Base-by-base conservation (phyloP, 805 yeast genomes). In the Pichia eremophila region DNA sequence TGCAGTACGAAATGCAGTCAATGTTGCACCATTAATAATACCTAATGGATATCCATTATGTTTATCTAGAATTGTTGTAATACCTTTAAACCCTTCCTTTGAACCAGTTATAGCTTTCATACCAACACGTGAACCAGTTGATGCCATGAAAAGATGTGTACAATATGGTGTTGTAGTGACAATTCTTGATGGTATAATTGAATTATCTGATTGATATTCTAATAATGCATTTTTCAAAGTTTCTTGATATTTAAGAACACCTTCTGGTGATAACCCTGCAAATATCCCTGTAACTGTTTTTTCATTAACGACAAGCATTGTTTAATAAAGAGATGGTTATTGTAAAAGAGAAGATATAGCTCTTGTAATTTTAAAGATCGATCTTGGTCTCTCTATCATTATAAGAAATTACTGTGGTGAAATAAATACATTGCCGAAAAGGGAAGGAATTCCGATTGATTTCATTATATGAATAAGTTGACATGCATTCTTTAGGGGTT, bases 1-100 rank as follows among this genome's bases (percentile, higher is more conserved):
- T 0, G 85, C 85, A 4, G 88, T 81, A 57, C 87, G 69, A 52
- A 81, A 79, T 0, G 83, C 87, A 2, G 87, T 81, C 37, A 80
- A 59, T 1, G 79, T 70, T 45, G 68, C 67, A 3, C 83, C 86
- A 54, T 78, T 79, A 36, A 81, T 57, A 3, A 80, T 64, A 3
- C 83, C 86, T 10, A 61, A 43, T 8, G 78, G 59, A 29, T 65
- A 66, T 3, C 87, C 88, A 27, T 72, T 72, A 8, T 57, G 51
- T 41, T 74, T 73, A 52, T 79, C 75, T 27, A 80, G 52, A 11
- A 81, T 66, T 28, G 74, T 58, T 2, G 81, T 73, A 7, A 75
- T 66, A 1, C 87, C 88, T 29, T 72, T 75, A 55, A 81, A 79
- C 0, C 87, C 87, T 32, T 71, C 61, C 2, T 67, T 66, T 0